A percentile compares a stretch with the other conserved stretches of the same genome.
phyloP scores from a whole-genome alignment of 352 stramenopile species.

The Globisporangium viniferum region DNA sequence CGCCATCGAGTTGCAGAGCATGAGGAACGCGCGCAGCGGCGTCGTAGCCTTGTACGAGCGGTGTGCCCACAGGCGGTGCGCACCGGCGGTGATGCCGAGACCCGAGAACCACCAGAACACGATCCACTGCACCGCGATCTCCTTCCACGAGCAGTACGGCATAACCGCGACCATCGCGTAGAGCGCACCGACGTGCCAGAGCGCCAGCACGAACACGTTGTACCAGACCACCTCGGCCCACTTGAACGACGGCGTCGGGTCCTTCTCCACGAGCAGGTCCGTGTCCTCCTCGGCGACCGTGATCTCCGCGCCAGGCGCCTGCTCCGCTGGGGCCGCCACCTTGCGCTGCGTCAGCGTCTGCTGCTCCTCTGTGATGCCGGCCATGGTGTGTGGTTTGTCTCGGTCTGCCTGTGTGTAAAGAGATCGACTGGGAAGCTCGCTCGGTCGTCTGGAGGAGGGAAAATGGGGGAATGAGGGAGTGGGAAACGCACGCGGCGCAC shows the following conservation, averaged over 20 bases:
- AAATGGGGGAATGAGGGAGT: neutral
- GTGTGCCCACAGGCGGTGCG: conserved; percentile 97
- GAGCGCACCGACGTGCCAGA: conserved; percentile 74
- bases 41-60: conserved; percentile 93
- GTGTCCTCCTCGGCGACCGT: conserved; percentile 42
- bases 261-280: conserved; percentile 31
- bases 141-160: conserved; percentile 33
- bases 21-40: conserved; percentile 91
- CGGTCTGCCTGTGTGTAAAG: neutral
- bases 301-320: neutral
- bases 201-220: conserved; percentile 62
- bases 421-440: conserved; percentile 6
- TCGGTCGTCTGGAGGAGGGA: conserved; percentile 1
- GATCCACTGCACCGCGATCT: conserved; percentile 64
- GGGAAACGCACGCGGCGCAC: neutral
- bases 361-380: conserved; percentile 1
- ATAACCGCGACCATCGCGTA: conserved; percentile 70
- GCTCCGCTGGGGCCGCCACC: neutral
- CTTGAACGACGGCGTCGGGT: conserved; percentile 38
- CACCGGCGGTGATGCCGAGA: conserved; percentile 96
- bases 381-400: neutral
- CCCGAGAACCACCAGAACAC: conserved; percentile 76
- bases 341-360: conserved; percentile 13
- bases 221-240: conserved; percentile 86
- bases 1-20: conserved; percentile 98